phyloP scores from a whole-genome alignment of 2,329 filamentous ascomycete genomes.

The Aspergillus sp. region DNA sequence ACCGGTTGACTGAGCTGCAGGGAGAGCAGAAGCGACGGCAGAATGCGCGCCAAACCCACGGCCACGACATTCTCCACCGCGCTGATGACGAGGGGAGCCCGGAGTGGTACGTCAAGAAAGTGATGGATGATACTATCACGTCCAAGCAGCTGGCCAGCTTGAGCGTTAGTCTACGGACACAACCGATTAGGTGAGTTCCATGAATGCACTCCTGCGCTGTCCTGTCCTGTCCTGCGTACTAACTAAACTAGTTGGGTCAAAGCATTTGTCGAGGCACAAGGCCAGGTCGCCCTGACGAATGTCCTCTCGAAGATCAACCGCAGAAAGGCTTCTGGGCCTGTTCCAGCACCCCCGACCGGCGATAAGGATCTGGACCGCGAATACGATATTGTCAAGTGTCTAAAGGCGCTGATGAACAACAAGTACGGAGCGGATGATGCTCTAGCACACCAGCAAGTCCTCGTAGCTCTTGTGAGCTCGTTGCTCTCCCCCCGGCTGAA shows the following conservation, averaged over 20 bases:
- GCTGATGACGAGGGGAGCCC: conserved; percentile 93
- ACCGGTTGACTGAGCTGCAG: conserved; percentile 85
- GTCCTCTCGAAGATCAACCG: conserved; percentile 89
- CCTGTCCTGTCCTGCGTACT: background rate
- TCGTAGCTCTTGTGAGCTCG: conserved; percentile 76
- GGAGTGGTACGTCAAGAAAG: conserved; percentile 94
- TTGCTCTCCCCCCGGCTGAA: conserved; percentile 81
- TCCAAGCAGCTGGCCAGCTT: conserved; percentile 85
- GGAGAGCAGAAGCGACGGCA: conserved; percentile 82
- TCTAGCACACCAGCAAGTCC: conserved; percentile 76
- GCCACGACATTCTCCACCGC: conserved; percentile 60
- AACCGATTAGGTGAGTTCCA: conserved; percentile 63
- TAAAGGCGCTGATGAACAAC: conserved; percentile 98
- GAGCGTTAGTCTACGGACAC: conserved; percentile 87
- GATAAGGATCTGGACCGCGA: conserved; percentile 83
- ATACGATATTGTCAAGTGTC: conserved; percentile 95
- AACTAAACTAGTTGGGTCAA: conserved; percentile 60
- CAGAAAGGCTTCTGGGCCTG: conserved; percentile 65
- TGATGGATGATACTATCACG: conserved; percentile 91
- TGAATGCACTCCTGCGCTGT: background rate
- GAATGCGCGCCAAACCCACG: conserved; percentile 60
- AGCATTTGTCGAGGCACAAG: conserved; percentile 92
- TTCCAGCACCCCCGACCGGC: conserved; percentile 49
- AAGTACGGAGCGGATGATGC: conserved; percentile 98
- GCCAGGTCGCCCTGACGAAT: conserved; percentile 90